Evolutionary conservation across 768 basidiomycete species (phyloP).

Genomic region (Leccinum imitatum): DNA sequence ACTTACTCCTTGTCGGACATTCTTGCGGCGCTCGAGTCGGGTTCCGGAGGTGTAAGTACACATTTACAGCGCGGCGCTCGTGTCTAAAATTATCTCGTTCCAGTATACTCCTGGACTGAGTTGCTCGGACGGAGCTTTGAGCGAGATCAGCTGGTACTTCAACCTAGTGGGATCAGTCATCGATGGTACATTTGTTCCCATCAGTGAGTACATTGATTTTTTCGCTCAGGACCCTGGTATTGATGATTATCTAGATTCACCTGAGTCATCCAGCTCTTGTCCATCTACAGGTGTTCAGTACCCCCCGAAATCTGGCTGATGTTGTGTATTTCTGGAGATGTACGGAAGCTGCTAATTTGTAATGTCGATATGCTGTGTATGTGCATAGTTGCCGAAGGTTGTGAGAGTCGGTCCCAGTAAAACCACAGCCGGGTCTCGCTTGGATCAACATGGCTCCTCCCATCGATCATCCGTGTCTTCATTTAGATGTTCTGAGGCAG

Average conservation of each 20-base stretch:
- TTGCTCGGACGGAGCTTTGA: conserved; percentile 41
- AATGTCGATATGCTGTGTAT: not conserved
- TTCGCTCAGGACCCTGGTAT: not conserved
- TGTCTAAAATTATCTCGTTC: not conserved
- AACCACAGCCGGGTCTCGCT: not conserved
- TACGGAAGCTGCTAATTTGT: not conserved
- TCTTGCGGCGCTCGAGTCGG: conserved; percentile 52
- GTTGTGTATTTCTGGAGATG: not conserved
- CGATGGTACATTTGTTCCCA: conserved; percentile 62
- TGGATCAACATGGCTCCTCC: conserved; percentile 40
- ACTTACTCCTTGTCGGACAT: conserved; percentile 60
- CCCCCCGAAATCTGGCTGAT: conserved; percentile 27
- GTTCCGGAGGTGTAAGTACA: conserved; percentile 45
- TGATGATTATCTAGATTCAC: conserved; percentile 43
- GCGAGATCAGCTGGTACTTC: conserved; percentile 60
- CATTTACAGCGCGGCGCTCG: not conserved
- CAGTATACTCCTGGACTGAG: conserved; percentile 51
- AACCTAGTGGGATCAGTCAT: conserved; percentile 63
- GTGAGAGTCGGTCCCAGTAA: not conserved
- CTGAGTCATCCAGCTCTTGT: conserved; percentile 45
- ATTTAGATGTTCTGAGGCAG: conserved; percentile 44
- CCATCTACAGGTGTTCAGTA: conserved; percentile 59
- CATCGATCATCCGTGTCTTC: conserved; percentile 44
- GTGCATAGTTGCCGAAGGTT: not conserved
- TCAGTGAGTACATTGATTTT: conserved; percentile 41